phyloP scores from a whole-genome alignment of 2,329 filamentous ascomycete species.

The Ascochyta rabiei region DNA sequence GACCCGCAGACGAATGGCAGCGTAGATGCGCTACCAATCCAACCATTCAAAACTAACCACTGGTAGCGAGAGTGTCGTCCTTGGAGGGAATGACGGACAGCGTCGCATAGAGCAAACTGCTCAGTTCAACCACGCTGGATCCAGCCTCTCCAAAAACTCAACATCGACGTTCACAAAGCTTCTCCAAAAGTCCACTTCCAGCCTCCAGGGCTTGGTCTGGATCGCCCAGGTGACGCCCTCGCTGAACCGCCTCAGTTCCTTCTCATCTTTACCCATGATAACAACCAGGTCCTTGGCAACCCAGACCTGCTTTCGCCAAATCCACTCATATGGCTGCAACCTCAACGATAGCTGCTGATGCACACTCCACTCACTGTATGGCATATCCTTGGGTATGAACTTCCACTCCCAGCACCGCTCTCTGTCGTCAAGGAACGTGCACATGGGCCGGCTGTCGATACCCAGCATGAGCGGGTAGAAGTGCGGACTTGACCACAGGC shows the following conservation, averaged over 20 bases:
- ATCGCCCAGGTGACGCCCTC: constrained; percentile 54
- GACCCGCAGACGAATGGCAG: no score
- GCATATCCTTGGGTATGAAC: constrained; percentile 57
- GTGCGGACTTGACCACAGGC: constrained; percentile 56
- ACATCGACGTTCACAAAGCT: constrained; percentile 58
- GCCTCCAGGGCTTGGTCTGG: constrained; percentile 56
- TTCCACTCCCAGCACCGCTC: constrained; percentile 56
- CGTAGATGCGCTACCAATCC: no score
- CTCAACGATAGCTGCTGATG: constrained; percentile 48
- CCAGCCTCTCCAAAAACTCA: constrained; percentile 52
- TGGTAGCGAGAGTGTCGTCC: no score
- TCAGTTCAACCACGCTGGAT: constrained; percentile 48
- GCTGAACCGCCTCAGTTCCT: constrained; percentile 50
- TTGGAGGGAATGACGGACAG: no score
- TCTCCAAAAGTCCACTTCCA: constrained; percentile 60
- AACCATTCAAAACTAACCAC: no score
- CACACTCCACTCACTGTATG: constrained; percentile 52
- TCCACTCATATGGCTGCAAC: constrained; percentile 36
- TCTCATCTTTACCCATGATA: constrained; percentile 54
- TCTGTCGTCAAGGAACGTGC: constrained; percentile 52
- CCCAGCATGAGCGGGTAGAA: constrained; percentile 59
- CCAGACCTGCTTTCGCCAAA: constrained; percentile 48
- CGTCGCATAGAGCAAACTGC: no score
- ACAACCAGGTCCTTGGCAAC: constrained; percentile 53
- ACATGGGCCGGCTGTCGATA: constrained; percentile 41